Evolutionary conservation across 139 green algal species (phyloP).

Genomic region (Deuterostichococcus epilithicus): DNA sequence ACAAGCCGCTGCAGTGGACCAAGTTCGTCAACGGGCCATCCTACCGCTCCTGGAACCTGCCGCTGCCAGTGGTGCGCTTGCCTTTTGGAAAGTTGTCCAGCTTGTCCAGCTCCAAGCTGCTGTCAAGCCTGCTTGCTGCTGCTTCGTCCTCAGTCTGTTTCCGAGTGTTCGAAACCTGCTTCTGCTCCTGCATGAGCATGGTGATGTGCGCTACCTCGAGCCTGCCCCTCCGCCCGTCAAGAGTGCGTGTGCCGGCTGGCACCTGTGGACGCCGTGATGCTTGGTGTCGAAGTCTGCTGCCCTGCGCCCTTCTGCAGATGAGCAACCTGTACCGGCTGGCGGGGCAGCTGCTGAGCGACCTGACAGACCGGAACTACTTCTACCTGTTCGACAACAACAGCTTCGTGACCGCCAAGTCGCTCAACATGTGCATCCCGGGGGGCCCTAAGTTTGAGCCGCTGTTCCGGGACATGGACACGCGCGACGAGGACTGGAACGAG

Average conservation of each 20-base stretch:
- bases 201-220: too few species aligned
- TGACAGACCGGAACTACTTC: conserved; percentile 99
- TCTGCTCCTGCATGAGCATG: too few species aligned
- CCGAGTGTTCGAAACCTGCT: too few species aligned
- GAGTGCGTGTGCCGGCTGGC: too few species aligned
- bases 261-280: too few species aligned
- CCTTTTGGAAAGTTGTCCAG: conserved; percentile 29
- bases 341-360: conserved; percentile 91
- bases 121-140: too few species aligned
- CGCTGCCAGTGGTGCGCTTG: conserved; percentile 85
- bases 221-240: too few species aligned
- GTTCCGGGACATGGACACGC: conserved; percentile 93
- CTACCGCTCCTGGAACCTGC: conserved; percentile 93
- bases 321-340: conserved; percentile 23
- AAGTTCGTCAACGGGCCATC: conserved; percentile 88
- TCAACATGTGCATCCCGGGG: conserved; percentile 98
- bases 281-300: too few species aligned
- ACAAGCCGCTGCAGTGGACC: conserved; percentile 86
- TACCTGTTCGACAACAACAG: conserved; percentile 94
- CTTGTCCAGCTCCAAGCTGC: conserved; percentile 71
- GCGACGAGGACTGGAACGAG: conserved; percentile 98
- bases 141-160: too few species aligned
- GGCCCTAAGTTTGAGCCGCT: conserved; percentile 99
- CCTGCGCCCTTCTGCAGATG: not conserved
- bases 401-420: conserved; percentile 85